These are phyloP conservation scores for Amorphotheca resinae DNA, from an alignment of 495 filamentous ascomycete species.

Conservation along the genomic window DNA sequence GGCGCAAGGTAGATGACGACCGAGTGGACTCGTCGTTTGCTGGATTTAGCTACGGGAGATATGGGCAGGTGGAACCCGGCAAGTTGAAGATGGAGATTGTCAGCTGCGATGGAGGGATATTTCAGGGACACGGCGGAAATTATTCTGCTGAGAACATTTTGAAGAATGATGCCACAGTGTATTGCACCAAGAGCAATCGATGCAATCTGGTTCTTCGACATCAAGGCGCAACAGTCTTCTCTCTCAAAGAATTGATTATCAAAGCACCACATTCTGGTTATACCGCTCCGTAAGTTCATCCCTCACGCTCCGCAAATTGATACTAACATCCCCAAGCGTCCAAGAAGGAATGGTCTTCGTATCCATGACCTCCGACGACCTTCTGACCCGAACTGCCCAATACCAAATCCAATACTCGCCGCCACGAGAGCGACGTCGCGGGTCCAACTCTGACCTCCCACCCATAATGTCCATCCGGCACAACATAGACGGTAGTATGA, in stretches of 20 bases:
- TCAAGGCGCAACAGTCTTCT: slow-evolving; percentile 64
- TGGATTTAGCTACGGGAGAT: slow-evolving; percentile 64
- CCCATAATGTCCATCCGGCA: slow-evolving; percentile 34
- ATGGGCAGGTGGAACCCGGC: slow-evolving; percentile 73
- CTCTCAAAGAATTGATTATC: slow-evolving; percentile 72
- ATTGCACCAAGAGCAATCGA: slow-evolving; percentile 71
- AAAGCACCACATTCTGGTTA: slow-evolving; percentile 72
- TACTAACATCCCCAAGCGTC: slow-evolving; percentile 39
- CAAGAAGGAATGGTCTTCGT: slow-evolving; percentile 92
- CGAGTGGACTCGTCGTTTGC: slow-evolving; percentile 33
- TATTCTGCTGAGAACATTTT: slow-evolving; percentile 74
- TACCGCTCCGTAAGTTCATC: slow-evolving; percentile 66
- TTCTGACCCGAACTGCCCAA: slow-evolving; percentile 57
- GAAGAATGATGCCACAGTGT: slow-evolving; percentile 68
- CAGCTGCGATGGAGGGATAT: slow-evolving; percentile 80
- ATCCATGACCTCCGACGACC: slow-evolving; percentile 66
- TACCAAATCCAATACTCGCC: slow-evolving; percentile 61
- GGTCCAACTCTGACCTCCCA: slow-evolving; percentile 18
- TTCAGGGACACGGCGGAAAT: slow-evolving; percentile 36
- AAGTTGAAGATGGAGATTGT: slow-evolving; percentile 71
- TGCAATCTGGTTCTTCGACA: slow-evolving; percentile 81
- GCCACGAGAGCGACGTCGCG: slow-evolving; percentile 11
- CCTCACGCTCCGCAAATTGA: background rate
- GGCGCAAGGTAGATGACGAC: slow-evolving; percentile 63
- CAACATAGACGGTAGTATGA: slow-evolving; percentile 31